These are phyloP conservation scores for Actinomortierella ambigua DNA, from an alignment of 371 early-diverging fungal species.

Conservation along the genomic window DNA sequence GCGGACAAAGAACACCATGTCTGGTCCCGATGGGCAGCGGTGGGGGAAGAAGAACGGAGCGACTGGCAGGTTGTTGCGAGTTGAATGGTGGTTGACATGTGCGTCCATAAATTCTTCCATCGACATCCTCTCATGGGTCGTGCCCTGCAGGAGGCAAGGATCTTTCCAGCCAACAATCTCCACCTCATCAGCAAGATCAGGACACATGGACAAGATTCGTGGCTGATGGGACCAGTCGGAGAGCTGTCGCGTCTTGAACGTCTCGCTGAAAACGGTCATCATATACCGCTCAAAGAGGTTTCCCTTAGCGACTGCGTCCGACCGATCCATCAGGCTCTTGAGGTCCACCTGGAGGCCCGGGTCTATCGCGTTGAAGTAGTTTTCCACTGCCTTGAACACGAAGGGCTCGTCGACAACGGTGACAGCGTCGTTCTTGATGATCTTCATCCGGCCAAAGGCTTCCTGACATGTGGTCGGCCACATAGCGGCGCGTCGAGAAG, in stretches of 20 bases:
- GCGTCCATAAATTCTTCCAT: constrained; percentile 28
- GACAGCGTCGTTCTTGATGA: constrained; percentile 6
- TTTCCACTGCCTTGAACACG: constrained; percentile 12
- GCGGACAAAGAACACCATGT: constrained; percentile 2
- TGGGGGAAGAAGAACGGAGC: constrained; percentile 10
- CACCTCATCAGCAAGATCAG: constrained; percentile 18
- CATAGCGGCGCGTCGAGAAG: constrained; percentile 2
- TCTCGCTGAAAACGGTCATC: constrained; percentile 14
- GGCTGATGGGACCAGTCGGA: constrained; percentile 16
- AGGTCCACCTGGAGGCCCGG: constrained; percentile 8
- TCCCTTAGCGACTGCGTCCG: constrained; percentile 7
- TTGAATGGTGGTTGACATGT: constrained; percentile 17
- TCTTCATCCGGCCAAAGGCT: constrained; percentile 8
- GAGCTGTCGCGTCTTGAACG: constrained; percentile 10
- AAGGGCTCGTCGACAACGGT: constrained; percentile 8
- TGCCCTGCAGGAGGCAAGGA: constrained; percentile 23
- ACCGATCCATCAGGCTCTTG: constrained; percentile 4
- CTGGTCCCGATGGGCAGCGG: constrained; percentile 5
- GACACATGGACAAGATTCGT: constrained; percentile 12
- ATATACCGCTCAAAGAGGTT: constrained; percentile 7
- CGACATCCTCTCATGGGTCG: constrained; percentile 19
- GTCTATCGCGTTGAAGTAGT: constrained; percentile 14
- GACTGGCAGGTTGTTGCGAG: constrained; percentile 9
- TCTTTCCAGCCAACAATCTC: constrained; percentile 31
- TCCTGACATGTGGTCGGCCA: too few species aligned